phyloP scores from a whole-genome alignment of 371 early-diverging fungal species.

The Phascolomyces articulosus region DNA sequence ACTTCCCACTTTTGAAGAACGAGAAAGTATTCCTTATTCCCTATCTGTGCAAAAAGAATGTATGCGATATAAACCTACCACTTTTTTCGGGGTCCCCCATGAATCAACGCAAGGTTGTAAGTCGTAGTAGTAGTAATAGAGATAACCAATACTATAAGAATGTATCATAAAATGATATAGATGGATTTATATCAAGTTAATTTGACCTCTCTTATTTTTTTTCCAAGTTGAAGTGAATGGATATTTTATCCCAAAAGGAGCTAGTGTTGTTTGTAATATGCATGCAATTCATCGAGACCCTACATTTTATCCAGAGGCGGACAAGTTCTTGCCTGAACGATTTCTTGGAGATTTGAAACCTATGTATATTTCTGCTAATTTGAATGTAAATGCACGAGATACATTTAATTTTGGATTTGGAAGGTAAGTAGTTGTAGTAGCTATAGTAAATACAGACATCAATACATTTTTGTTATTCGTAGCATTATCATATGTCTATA shows the following conservation, averaged over 20 bases:
- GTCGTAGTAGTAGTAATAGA: too few relatives aligned
- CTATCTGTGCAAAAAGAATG: constrained; percentile 18
- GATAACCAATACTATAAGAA: too few relatives aligned
- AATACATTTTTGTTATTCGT: too few relatives aligned
- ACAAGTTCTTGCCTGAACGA: constrained; percentile 16
- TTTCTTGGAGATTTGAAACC: constrained; percentile 9
- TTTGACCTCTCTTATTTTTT: too few relatives aligned
- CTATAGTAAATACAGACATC: too few relatives aligned
- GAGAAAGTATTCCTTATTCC: constrained; percentile 18
- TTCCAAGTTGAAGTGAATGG: constrained; percentile 14
- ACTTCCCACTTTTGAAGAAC: constrained; percentile 19
- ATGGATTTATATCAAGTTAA: too few relatives aligned
- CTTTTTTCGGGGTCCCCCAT: constrained; percentile 16
- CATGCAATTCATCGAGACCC: constrained; percentile 12
- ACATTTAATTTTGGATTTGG: constrained; percentile 15
- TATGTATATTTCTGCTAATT: constrained; percentile 8
- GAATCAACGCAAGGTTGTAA: constrained; percentile 14
- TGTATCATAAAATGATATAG: too few relatives aligned
- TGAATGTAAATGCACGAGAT: constrained; percentile 12
- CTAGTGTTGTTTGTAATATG: constrained; percentile 9
- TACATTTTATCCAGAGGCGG: not conserved
- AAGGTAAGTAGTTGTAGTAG: not conserved
- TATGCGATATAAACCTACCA: constrained; percentile 21
- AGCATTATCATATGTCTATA: too few relatives aligned
- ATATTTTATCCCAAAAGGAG: constrained; percentile 16